A percentile compares a stretch with the other conserved stretches of the same genome.
phyloP scores from a whole-genome alignment of 257 asterid genomes.

The Solanum corneliomulleri region DNA sequence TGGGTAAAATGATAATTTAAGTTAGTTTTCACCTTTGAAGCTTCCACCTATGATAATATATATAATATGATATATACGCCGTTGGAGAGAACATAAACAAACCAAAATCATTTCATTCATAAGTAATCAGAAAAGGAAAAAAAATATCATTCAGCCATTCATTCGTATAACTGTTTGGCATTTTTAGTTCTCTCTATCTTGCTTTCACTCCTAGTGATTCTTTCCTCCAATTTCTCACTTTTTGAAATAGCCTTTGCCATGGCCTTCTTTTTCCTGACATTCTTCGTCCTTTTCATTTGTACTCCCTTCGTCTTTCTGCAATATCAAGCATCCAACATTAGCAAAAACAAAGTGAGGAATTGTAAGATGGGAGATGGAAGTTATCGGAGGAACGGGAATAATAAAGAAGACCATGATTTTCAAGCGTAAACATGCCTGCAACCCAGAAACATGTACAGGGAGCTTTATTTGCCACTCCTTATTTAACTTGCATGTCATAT shows the following conservation, averaged over 20 bases:
- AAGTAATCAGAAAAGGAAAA: neutral
- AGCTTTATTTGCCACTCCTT: neutral
- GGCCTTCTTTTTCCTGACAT: slow-evolving; percentile 55
- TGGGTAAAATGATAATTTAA: too few species aligned
- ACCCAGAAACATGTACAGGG: neutral
- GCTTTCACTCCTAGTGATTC: slow-evolving; percentile 37
- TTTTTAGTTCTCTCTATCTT: slow-evolving; percentile 35
- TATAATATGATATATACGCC: neutral
- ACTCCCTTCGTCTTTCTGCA: slow-evolving; percentile 48
- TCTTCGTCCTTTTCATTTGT: slow-evolving; percentile 64
- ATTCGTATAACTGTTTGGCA: slow-evolving; percentile 54
- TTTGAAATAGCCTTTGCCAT: slow-evolving; percentile 50
- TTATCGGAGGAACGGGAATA: neutral
- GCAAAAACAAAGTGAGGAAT: neutral
- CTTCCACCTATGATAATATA: too few species aligned
- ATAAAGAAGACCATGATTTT: neutral
- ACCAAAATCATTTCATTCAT: neutral
- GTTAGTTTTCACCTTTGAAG: too few species aligned
- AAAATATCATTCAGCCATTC: neutral
- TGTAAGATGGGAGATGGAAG: neutral
- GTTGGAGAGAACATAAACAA: neutral
- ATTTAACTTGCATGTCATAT: neutral
- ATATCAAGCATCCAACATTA: neutral
- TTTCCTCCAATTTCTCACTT: slow-evolving; percentile 35
- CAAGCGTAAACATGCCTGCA: neutral